Percentiles rank a stretch among this genome's conserved stretches.
Conservation (phyloP, 2,329 filamentous ascomycete genomes). For the Boeremia lycopersici region DNA sequence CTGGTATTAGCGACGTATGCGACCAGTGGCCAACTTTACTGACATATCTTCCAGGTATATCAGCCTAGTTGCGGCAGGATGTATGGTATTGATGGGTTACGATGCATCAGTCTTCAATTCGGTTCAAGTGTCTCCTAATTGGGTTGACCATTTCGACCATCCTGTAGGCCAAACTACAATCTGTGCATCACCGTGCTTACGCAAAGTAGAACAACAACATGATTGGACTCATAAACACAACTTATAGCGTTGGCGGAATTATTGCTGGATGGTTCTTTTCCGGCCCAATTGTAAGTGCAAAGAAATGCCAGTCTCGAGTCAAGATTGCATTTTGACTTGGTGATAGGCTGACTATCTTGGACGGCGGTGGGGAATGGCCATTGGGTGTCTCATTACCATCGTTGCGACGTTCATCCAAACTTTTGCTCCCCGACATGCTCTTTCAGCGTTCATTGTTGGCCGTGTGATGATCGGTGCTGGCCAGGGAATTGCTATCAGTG, state of each 20-base stretch:
- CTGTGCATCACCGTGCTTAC: too few relatives aligned
- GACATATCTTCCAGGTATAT: too few relatives aligned
- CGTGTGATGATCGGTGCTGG: constrained; percentile 1
- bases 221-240: constrained; percentile 3
- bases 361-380: constrained; percentile 3
- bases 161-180: too few relatives aligned
- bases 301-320: too few relatives aligned
- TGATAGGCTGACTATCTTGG: background rate
- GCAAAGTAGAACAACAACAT: background rate
- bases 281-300: too few relatives aligned
- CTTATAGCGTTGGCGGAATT: constrained; percentile 6
- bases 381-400: background rate
- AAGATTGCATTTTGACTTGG: background rate
- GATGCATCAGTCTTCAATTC: constrained; percentile 5
- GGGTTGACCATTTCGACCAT: background rate
- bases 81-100: constrained; percentile 5
- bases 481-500: background rate
- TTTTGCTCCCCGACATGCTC: background rate
- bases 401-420: constrained; percentile 5
- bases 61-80: too few relatives aligned
- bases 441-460: constrained; percentile 1
- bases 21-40: too few relatives aligned
- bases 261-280: background rate
- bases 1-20: too few relatives aligned
- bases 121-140: background rate